Evolutionary conservation across 164 flowering plant species (phyloP).

Genomic region (Nelumbo lutea): DNA sequence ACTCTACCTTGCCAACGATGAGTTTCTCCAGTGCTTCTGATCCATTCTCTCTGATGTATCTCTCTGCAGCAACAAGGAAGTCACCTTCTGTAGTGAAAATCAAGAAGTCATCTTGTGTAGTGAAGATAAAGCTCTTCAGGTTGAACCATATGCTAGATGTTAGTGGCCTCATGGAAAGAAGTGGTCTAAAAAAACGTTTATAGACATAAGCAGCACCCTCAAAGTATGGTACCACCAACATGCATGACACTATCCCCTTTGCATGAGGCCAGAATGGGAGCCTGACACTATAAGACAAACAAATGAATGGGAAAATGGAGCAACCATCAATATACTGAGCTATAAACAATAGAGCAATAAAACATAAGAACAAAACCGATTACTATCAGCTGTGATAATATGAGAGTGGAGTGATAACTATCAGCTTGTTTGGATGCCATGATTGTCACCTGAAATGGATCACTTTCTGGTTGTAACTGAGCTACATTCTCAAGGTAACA

Average conservation of each 20-base stretch:
- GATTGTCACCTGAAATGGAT: no score
- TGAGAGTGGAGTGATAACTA: no score
- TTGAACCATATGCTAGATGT: background rate
- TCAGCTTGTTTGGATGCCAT: no score
- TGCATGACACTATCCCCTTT: constrained; percentile 18
- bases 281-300: constrained; percentile 13
- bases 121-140: background rate
- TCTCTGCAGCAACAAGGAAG: constrained; percentile 7
- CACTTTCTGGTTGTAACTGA: no score
- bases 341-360: no score
- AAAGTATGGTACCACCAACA: constrained; percentile 24
- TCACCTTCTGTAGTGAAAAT: background rate
- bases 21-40: constrained; percentile 10
- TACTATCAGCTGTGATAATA: background rate
- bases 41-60: constrained; percentile 8
- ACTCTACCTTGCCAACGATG: constrained; percentile 17
- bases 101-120: constrained; percentile 2
- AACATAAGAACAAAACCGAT: background rate
- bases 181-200: constrained; percentile 14
- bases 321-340: no score
- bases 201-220: constrained; percentile 28
- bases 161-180: constrained; percentile 1
- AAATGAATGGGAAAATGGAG: background rate
- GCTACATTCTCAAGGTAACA: no score
- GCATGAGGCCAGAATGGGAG: constrained; percentile 28